Evolutionary conservation across 2,329 filamentous ascomycete genomes (phyloP), one percentile per base, ranked within the genome.

Genomic region (Lachnellula hyalina): DNA sequence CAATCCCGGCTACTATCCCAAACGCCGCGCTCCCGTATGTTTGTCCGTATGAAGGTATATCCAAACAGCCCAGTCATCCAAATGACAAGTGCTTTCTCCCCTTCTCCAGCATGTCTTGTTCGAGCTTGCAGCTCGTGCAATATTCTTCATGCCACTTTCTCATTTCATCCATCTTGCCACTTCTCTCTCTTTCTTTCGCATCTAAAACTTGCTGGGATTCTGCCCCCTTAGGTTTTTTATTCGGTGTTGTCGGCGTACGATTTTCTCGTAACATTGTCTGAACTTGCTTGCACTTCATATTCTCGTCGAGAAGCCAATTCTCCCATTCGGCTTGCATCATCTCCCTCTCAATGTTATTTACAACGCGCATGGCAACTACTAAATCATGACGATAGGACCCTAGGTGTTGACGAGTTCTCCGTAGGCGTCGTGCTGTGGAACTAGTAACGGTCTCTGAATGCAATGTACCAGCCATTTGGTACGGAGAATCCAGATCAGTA

Each of bases 311-410:
- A 32, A 97, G 79, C 92, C 93, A 99, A 60, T 89, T 89, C 74
- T 96, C 92, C 86, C 91, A 99, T 71, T 96, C 93, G 0, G 87
- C 87, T 65, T 84, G 82, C 52, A 97, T 72, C 70, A 96, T 86
- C 70, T 96, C 91, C 55, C 82, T 80, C 75, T 97, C 94, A 28
- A 97, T 84, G 54, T 81, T 86, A 72, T 97, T 96, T 57, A 97
- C 86, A 2, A 96, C 83, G 4, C 92, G 84, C 75, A 97, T 84
- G 5, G 92, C 91, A 5, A 99, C 92, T 2, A 97, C 75, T 19
- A 99, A 77, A 67, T 97, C 91, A 70, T 99, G 90, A 2, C 94
- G 81, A 69, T 96, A 94, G 2, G 83, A 77, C 0, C 89, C 93
- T 0, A 99, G 81, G 23, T 86, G 82, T 71, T 96, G 89, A 9